Percentiles rank a stretch among this genome's conserved stretches.
These are phyloP conservation scores for Hypoxylon sp. DNA, from an alignment of 2,329 filamentous ascomycete genomes.

Conservation along the genomic window DNA sequence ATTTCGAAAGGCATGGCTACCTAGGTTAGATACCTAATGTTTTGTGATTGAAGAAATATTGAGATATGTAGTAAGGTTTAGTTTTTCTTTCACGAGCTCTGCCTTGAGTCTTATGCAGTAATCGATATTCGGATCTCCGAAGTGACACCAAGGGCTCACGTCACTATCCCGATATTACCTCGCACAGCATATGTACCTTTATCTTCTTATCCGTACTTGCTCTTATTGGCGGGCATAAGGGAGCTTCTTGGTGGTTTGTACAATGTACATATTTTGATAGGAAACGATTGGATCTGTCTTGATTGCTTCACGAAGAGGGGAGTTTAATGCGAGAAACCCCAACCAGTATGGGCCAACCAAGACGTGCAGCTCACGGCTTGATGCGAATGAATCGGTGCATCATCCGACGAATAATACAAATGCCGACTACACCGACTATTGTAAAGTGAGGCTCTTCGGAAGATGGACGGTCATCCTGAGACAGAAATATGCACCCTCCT, in stretches of 20 bases:
- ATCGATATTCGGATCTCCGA: neutral
- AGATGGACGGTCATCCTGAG: neutral
- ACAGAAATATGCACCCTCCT: neutral
- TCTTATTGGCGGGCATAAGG: neutral
- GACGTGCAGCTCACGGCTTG: conserved; percentile 3
- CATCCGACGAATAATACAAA: conserved; percentile 19
- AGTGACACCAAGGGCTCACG: neutral
- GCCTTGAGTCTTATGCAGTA: too few species aligned
- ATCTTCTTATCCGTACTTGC: neutral
- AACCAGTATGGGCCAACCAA: conserved; percentile 18
- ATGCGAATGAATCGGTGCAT: conserved; percentile 14
- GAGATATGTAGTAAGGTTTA: conserved; percentile 2
- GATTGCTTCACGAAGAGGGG: neutral
- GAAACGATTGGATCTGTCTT: conserved; percentile 13
- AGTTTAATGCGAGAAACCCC: conserved; percentile 5
- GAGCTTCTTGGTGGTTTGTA: conserved; percentile 15
- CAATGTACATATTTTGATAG: neutral
- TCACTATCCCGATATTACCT: conserved; percentile 9
- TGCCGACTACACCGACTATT: conserved; percentile 12
- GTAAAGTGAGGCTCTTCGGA: conserved; percentile 32
- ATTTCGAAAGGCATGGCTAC: neutral
- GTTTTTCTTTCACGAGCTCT: neutral
- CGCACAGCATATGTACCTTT: conserved; percentile 3
- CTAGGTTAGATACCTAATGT: too few species aligned
- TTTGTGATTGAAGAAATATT: neutral